These are phyloP conservation scores for Calvatia gigantea DNA, from an alignment of 768 basidiomycete genomes.

Conservation along the genomic window DNA sequence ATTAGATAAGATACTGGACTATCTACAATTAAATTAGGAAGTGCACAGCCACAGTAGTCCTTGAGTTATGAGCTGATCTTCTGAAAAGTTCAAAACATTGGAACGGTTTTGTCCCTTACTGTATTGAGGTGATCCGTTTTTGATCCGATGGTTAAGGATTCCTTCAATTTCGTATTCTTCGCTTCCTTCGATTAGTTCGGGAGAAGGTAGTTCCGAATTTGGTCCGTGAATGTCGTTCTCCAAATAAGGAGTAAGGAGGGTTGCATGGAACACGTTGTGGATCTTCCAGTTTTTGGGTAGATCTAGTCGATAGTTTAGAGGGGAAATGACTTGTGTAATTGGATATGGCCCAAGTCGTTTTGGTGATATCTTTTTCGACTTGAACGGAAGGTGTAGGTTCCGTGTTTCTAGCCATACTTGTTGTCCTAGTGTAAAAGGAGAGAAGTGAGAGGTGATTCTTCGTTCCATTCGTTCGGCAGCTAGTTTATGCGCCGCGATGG, in stretches of 20 bases:
- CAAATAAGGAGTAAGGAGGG: constrained; percentile 9
- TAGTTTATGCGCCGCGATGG: too few species aligned
- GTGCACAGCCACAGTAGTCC: too few species aligned
- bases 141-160: constrained; percentile 1
- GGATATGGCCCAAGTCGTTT: constrained; percentile 17
- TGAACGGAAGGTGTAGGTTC: too few species aligned
- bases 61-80: too few species aligned
- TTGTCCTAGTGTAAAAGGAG: too few species aligned
- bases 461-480: too few species aligned
- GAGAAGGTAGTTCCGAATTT: constrained; percentile 3
- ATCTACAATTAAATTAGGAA: too few species aligned
- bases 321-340: constrained; percentile 15
- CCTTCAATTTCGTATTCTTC: constrained; percentile 17
- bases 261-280: constrained; percentile 17
- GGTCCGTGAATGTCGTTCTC: constrained; percentile 15
- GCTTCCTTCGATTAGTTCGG: constrained; percentile 12
- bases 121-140: constrained; percentile 1
- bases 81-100: too few species aligned
- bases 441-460: too few species aligned
- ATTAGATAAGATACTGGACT: too few species aligned
- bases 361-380: constrained; percentile 3
- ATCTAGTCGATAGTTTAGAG: constrained; percentile 15
- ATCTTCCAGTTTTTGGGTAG: constrained; percentile 14
- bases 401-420: background rate
- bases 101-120: too few species aligned